Percentiles rank a stretch among this genome's conserved stretches.
Conservation (phyloP, 1,284 basidiomycete species). For the Microbotryum scabiosae region DNA sequence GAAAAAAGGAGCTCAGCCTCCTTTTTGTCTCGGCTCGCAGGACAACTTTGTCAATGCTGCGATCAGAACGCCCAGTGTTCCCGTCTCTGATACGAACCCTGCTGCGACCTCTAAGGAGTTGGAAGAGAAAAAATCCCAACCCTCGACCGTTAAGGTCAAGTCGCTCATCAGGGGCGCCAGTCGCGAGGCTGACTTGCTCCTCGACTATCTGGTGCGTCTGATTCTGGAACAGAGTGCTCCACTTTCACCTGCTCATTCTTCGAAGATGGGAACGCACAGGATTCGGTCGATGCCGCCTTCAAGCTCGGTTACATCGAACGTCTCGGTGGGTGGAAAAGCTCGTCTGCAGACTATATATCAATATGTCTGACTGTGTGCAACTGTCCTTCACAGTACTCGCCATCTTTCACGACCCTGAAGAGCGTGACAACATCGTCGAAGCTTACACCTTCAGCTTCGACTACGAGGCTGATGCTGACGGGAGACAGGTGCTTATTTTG, state of each 20-base stretch:
- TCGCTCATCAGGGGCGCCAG: conserved; percentile 64
- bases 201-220: conserved; percentile 60
- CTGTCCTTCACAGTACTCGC: conserved; percentile 49
- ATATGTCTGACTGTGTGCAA: neutral
- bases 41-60: too few relatives aligned
- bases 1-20: too few relatives aligned
- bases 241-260: too few relatives aligned
- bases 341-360: neutral
- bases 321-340: conserved; percentile 10
- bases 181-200: conserved; percentile 64
- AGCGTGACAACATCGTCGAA: conserved; percentile 32
- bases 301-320: conserved; percentile 28
- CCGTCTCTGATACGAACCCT: conserved; percentile 36
- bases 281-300: conserved; percentile 26
- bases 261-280: neutral
- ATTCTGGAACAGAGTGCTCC: neutral
- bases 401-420: conserved; percentile 51
- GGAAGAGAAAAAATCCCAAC: conserved; percentile 38
- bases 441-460: conserved; percentile 30
- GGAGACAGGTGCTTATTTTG: conserved; percentile 11
- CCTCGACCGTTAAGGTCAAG: conserved; percentile 45
- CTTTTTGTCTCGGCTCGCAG: too few relatives aligned
- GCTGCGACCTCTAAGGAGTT: conserved; percentile 49
- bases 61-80: conserved; percentile 9
- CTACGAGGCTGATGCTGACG: conserved; percentile 16